Percentiles rank a stretch among this genome's conserved stretches.
These are phyloP conservation scores for Amanita rubescens DNA, from an alignment of 768 basidiomycete species.

Conservation along the genomic window DNA sequence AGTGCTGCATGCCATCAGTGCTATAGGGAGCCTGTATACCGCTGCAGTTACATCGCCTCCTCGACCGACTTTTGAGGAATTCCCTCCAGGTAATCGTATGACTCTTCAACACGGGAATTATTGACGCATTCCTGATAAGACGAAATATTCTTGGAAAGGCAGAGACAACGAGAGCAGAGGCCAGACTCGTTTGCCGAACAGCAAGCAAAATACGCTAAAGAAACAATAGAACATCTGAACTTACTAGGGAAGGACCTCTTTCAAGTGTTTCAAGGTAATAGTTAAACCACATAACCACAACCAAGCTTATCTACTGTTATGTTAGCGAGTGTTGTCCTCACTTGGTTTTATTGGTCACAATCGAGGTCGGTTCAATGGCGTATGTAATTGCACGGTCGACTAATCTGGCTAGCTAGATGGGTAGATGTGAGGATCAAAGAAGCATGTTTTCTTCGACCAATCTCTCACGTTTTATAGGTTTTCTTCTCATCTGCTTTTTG, in stretches of 20 bases:
- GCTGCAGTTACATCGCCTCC: slow-evolving; percentile 56
- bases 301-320: neutral
- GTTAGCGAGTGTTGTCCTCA: slow-evolving; percentile 53
- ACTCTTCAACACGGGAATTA: neutral
- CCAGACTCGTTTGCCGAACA: slow-evolving; percentile 60
- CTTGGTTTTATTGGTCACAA: slow-evolving; percentile 72
- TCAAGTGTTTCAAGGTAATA: slow-evolving; percentile 53
- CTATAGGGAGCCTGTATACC: slow-evolving; percentile 69
- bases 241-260: slow-evolving; percentile 48
- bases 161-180: slow-evolving; percentile 36
- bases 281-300: neutral
- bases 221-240: slow-evolving; percentile 39
- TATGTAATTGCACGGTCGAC: slow-evolving; percentile 4
- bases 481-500: slow-evolving; percentile 51
- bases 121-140: slow-evolving; percentile 23
- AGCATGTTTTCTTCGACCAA: neutral
- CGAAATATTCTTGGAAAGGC: slow-evolving; percentile 45
- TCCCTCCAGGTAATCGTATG: slow-evolving; percentile 32
- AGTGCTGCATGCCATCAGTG: slow-evolving; percentile 83
- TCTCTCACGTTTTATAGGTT: slow-evolving; percentile 32
- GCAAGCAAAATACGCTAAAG: slow-evolving; percentile 50
- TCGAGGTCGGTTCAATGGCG: slow-evolving; percentile 40
- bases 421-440: slow-evolving; percentile 44
- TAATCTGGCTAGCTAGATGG: slow-evolving; percentile 41
- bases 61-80: slow-evolving; percentile 40